Evolutionary conservation across 2,329 filamentous ascomycete genomes (phyloP), one percentile per base, ranked within the genome.

Genomic region (Microsporum audouinii): DNA sequence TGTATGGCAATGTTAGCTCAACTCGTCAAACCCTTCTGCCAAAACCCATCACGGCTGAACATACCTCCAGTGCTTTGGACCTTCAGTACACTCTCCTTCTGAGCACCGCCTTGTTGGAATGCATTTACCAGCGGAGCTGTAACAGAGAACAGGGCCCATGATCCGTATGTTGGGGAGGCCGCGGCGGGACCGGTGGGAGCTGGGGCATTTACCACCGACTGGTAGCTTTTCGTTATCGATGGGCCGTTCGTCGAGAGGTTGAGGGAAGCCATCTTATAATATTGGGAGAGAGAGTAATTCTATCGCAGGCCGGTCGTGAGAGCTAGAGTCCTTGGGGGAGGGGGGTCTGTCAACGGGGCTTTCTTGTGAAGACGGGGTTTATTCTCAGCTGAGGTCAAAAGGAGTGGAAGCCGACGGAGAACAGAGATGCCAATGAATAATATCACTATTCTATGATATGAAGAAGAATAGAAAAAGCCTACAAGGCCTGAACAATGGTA

Each of bases 141-240:
- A 45, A 99, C 94, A 5, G 89, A 88, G 77, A 95, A 96, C 64
- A 99, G 80, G 23, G 90, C 92, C 94, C 94, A 99, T 79, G 92
- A 89, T 65, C 84, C 91, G 71, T 88, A 89, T 56, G 91, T 96
- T 43, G 89, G 82, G 56, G 91, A 96, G 71, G 79, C 80, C 7
- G 82, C 79, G 61, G 81, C 79, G 55, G 79, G 71, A 12, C 82
- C 82, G 63, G 81, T 79, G 14, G 84, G 80, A 61, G 79, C 72
- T 57, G 82, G 74, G 59, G 82, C 77, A 72, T 87, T 83, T 69
- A 89, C 79, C 58, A 89, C 80, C 59, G 83, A 81, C 71, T 87
- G 81, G 72, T 89, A 87, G 77, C 86, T 90, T 77, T 88, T 89
- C 69, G 75, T 73, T 70, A 97, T 96, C 63, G 85, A 90, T 65